phyloP scores from a whole-genome alignment of 345 rosid species.

The Aquilaria sinensis region DNA sequence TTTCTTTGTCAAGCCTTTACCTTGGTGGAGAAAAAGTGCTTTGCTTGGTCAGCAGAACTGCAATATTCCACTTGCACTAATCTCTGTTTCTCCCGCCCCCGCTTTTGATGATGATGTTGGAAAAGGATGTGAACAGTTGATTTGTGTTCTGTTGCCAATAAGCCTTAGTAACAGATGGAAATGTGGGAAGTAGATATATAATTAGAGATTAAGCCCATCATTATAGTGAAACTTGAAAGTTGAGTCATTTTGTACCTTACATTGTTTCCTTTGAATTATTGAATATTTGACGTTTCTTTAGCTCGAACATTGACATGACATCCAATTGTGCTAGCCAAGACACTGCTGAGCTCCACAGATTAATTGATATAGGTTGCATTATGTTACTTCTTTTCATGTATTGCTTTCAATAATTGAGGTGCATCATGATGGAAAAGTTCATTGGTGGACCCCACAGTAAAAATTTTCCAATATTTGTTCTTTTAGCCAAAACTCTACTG shows the following conservation, averaged over 20 bases:
- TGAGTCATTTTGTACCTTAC: too few relatives aligned
- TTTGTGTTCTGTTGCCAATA: conserved; percentile 19
- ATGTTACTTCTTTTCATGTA: conserved; percentile 31
- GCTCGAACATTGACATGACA: conserved; percentile 19
- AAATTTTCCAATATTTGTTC: too few relatives aligned
- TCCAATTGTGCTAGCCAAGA: too few relatives aligned
- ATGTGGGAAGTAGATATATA: conserved; percentile 6
- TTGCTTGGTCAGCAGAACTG: conserved; percentile 50
- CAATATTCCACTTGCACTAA: conserved; percentile 17
- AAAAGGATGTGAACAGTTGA: conserved; percentile 30
- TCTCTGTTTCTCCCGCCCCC: conserved; percentile 19
- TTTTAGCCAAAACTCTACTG: too few relatives aligned
- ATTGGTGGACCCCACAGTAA: conserved; percentile 14
- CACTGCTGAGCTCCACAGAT: neutral
- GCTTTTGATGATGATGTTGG: conserved; percentile 35
- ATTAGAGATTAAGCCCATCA: conserved; percentile 12
- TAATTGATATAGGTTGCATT: conserved; percentile 17
- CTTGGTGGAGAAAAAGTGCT: conserved; percentile 40
- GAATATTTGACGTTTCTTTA: conserved; percentile 20
- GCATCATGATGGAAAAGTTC: conserved; percentile 21
- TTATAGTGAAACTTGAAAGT: neutral
- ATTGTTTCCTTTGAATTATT: conserved; percentile 13
- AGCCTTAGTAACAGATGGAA: conserved; percentile 15
- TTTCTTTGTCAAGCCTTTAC: conserved; percentile 13
- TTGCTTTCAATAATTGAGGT: conserved; percentile 39